These are phyloP conservation scores for Apiospora koreana DNA, from an alignment of 2,329 filamentous ascomycete species.

Conservation along the genomic window DNA sequence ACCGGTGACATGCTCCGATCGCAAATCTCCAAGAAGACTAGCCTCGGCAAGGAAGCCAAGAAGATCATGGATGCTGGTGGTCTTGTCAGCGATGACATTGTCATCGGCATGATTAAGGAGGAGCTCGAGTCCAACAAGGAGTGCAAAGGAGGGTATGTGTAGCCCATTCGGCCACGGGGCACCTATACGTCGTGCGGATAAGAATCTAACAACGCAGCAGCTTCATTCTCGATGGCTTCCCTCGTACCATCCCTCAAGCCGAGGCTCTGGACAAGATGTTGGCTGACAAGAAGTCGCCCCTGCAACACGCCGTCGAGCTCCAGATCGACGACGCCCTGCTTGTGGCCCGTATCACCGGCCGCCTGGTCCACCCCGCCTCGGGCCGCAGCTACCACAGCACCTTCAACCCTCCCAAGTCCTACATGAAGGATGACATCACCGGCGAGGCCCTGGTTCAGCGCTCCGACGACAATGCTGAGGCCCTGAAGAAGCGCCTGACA, in stretches of 20 bases:
- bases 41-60: constrained; percentile 93
- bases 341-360: constrained; percentile 94
- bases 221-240: constrained; percentile 99
- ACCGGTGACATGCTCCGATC: constrained; percentile 99
- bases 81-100: constrained; percentile 97
- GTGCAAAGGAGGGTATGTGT: constrained; percentile 88
- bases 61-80: constrained; percentile 99
- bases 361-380: constrained; percentile 91
- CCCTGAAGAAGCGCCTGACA: constrained; percentile 88
- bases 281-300: constrained; percentile 70
- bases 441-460: constrained; percentile 96
- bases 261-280: constrained; percentile 96
- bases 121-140: constrained; percentile 93
- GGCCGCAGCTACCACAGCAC: constrained; percentile 97
- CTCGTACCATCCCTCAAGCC: constrained; percentile 92
- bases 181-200: background rate
- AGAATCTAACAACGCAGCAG: constrained; percentile 46
- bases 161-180: constrained; percentile 15
- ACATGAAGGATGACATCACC: constrained; percentile 95
- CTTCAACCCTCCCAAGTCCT: constrained; percentile 94
- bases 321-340: constrained; percentile 94
- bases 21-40: constrained; percentile 96
- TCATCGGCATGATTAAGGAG: constrained; percentile 99
- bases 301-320: constrained; percentile 94
- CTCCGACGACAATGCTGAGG: constrained; percentile 94